Evolutionary conservation across 2,329 filamentous ascomycete genomes (phyloP).

Genomic region (Pseudopyricularia javanii): DNA sequence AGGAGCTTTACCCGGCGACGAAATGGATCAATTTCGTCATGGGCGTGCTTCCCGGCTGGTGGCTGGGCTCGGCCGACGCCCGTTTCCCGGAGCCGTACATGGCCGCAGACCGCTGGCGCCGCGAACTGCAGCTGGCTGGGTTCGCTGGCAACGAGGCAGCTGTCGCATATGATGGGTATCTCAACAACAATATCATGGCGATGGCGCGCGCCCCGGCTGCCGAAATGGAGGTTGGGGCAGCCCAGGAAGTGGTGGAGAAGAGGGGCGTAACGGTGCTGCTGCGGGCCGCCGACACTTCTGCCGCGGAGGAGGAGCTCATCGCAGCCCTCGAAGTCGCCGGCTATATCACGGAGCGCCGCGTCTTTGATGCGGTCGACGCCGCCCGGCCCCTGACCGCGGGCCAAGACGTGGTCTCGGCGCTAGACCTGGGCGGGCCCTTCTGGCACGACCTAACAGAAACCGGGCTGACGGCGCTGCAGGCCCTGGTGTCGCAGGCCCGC

Average conservation of each 20-base stretch:
- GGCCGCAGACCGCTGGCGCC: slow-evolving; percentile 6
- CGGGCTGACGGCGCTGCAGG: background rate
- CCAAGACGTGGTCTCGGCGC: background rate
- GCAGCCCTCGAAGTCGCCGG: background rate
- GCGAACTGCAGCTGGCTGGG: slow-evolving; percentile 6
- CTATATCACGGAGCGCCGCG: background rate
- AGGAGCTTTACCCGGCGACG: slow-evolving; percentile 6
- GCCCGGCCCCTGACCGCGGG: background rate
- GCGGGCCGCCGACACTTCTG: background rate
- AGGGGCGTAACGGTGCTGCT: background rate
- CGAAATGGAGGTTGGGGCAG: background rate
- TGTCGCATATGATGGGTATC: background rate
- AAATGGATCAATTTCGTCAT: background rate
- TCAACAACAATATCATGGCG: background rate
- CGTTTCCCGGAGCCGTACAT: slow-evolving; percentile 8
- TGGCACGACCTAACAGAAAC: background rate
- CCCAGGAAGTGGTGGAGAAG: background rate
- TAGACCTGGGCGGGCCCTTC: background rate
- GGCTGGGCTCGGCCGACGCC: slow-evolving; percentile 16
- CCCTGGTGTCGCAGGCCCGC: background rate
- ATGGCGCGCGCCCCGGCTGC: background rate
- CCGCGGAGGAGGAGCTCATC: background rate
- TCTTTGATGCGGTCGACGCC: background rate
- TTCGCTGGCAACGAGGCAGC: slow-evolving; percentile 2
- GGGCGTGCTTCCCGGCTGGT: slow-evolving; percentile 12